These are phyloP conservation scores for Cyclocybe aegerita DNA, from an alignment of 768 basidiomycete species.

Conservation along the genomic window DNA sequence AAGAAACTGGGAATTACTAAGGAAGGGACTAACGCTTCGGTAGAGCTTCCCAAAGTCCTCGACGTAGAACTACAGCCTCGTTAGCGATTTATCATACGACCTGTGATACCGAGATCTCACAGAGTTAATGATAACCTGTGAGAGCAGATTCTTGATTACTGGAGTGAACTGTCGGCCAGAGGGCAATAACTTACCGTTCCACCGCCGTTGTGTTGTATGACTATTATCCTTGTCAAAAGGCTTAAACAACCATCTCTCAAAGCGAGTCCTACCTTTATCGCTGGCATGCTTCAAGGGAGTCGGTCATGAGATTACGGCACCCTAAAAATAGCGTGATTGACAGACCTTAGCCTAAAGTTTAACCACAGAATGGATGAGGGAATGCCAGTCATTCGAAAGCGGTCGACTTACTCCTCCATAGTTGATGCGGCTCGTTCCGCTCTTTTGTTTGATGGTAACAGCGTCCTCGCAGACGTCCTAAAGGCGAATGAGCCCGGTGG, in stretches of 20 bases:
- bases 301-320: too few relatives aligned
- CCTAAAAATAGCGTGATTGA: too few relatives aligned
- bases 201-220: slow-evolving; percentile 38
- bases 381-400: background rate
- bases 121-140: slow-evolving; percentile 34
- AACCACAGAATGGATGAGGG: background rate
- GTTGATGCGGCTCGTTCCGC: slow-evolving; percentile 34
- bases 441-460: slow-evolving; percentile 39
- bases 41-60: slow-evolving; percentile 41
- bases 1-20: background rate
- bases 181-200: slow-evolving; percentile 18
- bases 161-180: too few relatives aligned
- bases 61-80: slow-evolving; percentile 31
- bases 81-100: background rate
- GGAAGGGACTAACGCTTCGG: slow-evolving; percentile 24
- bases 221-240: slow-evolving; percentile 5
- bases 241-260: background rate
- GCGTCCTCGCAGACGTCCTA: slow-evolving; percentile 39
- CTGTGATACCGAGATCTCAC: slow-evolving; percentile 16
- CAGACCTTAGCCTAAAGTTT: slow-evolving; percentile 26
- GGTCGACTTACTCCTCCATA: slow-evolving; percentile 33
- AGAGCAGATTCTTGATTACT: background rate
- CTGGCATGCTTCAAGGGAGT: slow-evolving; percentile 23
- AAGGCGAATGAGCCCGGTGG: background rate
- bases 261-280: slow-evolving; percentile 24